Percentiles rank a stretch among this genome's conserved stretches.
Evolutionary conservation across 164 flowering plant genomes (phyloP).

Genomic region (Cinnamomum micranthum): DNA sequence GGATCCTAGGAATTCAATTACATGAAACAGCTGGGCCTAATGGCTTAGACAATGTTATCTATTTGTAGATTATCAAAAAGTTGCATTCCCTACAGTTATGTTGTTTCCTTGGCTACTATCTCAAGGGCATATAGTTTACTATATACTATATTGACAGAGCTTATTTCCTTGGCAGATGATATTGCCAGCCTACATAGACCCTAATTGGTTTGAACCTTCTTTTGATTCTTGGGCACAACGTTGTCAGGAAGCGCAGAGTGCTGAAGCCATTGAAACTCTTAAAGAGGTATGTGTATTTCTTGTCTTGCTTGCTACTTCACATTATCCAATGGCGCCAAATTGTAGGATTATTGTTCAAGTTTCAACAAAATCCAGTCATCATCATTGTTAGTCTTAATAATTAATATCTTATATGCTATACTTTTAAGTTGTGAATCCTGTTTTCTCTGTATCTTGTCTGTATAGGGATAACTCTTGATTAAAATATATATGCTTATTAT

Average conservation of each 20-base stretch:
- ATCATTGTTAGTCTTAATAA: too few species aligned
- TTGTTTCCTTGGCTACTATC: neutral
- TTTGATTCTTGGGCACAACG: conserved; percentile 50
- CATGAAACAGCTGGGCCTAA: neutral
- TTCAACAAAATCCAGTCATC: too few species aligned
- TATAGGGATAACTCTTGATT: too few species aligned
- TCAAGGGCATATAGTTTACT: neutral
- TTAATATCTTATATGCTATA: too few species aligned
- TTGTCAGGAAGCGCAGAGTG: conserved; percentile 69
- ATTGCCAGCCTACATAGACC: conserved; percentile 42
- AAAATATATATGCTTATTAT: too few species aligned
- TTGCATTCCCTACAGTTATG: neutral
- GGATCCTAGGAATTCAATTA: too few species aligned
- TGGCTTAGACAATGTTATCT: neutral
- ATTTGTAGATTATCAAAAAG: neutral
- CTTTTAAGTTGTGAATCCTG: too few species aligned
- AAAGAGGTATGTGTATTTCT: conserved; percentile 51
- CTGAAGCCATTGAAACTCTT: conserved; percentile 71
- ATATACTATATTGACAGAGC: conserved; percentile 2
- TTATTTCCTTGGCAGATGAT: conserved; percentile 60
- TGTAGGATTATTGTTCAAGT: neutral
- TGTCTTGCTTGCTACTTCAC: neutral
- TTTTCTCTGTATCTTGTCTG: too few species aligned
- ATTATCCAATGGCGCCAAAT: neutral
- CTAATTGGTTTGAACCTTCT: conserved; percentile 63